Evolutionary conservation across 108 stramenopile species (phyloP), one percentile per base, ranked within the genome.

Genomic region (Skeletonema potamos): DNA sequence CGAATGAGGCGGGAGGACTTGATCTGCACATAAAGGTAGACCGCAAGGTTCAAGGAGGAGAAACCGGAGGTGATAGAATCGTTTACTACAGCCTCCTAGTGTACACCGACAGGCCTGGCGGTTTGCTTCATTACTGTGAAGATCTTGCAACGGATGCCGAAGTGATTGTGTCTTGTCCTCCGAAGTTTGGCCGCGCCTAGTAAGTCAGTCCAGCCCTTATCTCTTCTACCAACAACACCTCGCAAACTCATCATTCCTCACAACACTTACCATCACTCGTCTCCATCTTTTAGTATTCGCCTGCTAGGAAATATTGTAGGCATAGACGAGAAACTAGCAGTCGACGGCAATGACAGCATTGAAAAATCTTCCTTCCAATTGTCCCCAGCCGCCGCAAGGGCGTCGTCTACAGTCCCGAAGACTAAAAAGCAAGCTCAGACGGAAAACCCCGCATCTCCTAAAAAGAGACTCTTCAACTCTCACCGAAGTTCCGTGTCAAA

Each of bases 281-380:
- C 36, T 70, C 28, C 41, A 24, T 62, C 26, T 61, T 17, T 41
- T 2, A 59, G 58, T 74, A 67, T 95, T 43, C 84, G 83, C 54
- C 77, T 91, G 9, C 29, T 92, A 10, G 78, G 85, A 26, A 86
- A 85, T 56, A 61, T 88, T 4, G 84, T 92, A 27, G 95, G 95
- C 17, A 63, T 93, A 1, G 92, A 92, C 44, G 68, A 71, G 36
- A 63, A 67, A 72, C 36, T 66, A 6, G 57, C 51, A 33, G 57
- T 82, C 9, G 81, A 82, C 51, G 81, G 81, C 24, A 74, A 79
- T 27, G 81, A 68, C 26, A 46, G 58, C 5, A 68, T 74, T 17
- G 51, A 74, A 29, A 72, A 69, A 32, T 79, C 81, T n/a, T 70
- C 68, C 8, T 73, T 79, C 58, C 46, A 54, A 43, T 68, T 74